Evolutionary conservation across 352 stramenopile genomes (phyloP), one percentile per base, ranked within the genome.

Genomic region (Globisporangium barbulae): DNA sequence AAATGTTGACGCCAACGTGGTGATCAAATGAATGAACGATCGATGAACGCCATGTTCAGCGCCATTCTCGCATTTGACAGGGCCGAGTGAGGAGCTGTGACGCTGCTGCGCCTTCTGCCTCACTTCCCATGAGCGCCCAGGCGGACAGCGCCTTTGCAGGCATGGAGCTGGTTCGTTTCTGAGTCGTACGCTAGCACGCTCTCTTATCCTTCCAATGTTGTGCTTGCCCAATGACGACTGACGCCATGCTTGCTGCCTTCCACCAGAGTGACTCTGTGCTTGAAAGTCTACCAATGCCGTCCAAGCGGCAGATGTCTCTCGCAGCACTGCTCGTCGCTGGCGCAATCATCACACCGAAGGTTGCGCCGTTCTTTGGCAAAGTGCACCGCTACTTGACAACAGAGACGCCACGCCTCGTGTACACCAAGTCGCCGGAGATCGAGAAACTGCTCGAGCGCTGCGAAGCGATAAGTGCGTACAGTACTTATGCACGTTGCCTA

Each of bases 371-470:
- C n/a, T 19, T 50, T 5, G 44, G 44, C n/a, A 50, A 50, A 50
- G 44, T 71, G 61, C 72, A 84, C 39, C 74, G 66, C 21, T 54
- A 35, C 21, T 58, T 75, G 1, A 56, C 65, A 2, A 72, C 66
- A 28, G 74, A 85, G 61, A 70, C 42, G 5, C 77, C 79, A 15
- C 59, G 59, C 49, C 69, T 90, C 31, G 65, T 79, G 47, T 88
- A 79, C 50, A 53, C 65, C 49, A 61, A 53, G 17, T 83, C 78
- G 22, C 53, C 65, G 7, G 42, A 44, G 45, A 90, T 87, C 68
- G 64, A 67, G 58, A 60, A 68, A 37, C 56, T 90, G 22, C 68
- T 90, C 9, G 59, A 67, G 25, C 61, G 64, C 13, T 90, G 81
- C 59, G 70, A 70, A 0, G 62, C 71, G 0, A 68, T 90, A 48